Base-by-base conservation (phyloP, 2,329 filamentous ascomycete genomes). In the Cordyceps pruinosa region DNA sequence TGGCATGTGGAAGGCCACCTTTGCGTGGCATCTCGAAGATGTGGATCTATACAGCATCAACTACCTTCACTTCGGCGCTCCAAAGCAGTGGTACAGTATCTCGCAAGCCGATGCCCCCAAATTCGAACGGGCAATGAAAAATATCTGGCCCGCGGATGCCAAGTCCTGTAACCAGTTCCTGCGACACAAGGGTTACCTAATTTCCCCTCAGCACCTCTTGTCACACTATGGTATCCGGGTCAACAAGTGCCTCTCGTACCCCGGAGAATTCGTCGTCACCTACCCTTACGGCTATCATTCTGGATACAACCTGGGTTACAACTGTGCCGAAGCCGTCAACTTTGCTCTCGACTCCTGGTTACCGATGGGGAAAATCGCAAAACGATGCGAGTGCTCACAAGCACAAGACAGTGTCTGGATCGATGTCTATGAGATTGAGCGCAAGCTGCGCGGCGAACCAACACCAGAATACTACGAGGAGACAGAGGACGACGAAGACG, bases 21-120 rank as follows among this genome's bases (percentile, higher is more conserved):
- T 99, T 70, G 94, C 94, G 9, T 99, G 94, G 94, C 94, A 99
- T 80, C 76, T 99, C 54, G 94, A 99, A 70, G 94, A 99, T 69
- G 93, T 99, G 42, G 94, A 99, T 75, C 82, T 99, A 5, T 99
- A 99, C 83, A 97, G 92, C 70, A 99, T 99, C 80, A 99, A 99
- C 75, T 99, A 97, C 71, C 91, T 99, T 59, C 94, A 99, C 68
- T 99, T 99, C 70, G 94, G 94, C 56, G 94, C 94, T 1, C 94
- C 94, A 0, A 99, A 99, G 73, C 94, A 99, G 71, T 99, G 94
- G 94, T 99, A 99, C 75, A 97, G 92, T 72, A 97, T 99, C 63
- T 96, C 93, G 1, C 95, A 97, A 70, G 89, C 89, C 62, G 94
- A 99, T 69, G 91, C 93, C 15, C 85, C 91, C 51, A 87, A 88